Conservation (phyloP, 352 stramenopile genomes). For the Pythium aristosporum region DNA sequence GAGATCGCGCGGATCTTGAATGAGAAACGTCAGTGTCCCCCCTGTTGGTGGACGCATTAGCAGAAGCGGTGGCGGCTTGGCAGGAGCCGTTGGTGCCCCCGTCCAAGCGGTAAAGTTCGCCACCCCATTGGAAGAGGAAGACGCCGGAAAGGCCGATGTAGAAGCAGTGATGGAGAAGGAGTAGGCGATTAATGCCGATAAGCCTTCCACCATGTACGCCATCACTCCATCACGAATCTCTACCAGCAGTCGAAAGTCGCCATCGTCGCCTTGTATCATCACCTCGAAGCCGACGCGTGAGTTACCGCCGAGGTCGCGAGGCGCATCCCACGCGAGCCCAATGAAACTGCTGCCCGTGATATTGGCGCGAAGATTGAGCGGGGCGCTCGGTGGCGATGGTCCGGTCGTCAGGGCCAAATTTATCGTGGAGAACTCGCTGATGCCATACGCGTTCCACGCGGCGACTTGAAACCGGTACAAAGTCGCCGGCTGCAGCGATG, state of each 20-base stretch:
- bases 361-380: conserved; percentile 16
- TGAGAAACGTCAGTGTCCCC: conserved; percentile 40
- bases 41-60: conserved; percentile 13
- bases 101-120: conserved; percentile 28
- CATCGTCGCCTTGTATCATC: conserved; percentile 15
- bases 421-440: conserved; percentile 32
- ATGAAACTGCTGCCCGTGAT: conserved; percentile 25
- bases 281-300: conserved; percentile 29
- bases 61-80: conserved; percentile 17
- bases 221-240: not conserved
- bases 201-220: conserved; percentile 20
- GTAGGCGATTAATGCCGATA: conserved; percentile 43
- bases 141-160: conserved; percentile 28
- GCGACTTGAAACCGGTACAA: conserved; percentile 41
- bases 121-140: not conserved
- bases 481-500: conserved; percentile 30
- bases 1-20: conserved; percentile 30
- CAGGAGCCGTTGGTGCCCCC: conserved; percentile 22
- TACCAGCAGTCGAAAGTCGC: not conserved
- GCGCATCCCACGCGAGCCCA: conserved; percentile 35
- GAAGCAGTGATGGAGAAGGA: conserved; percentile 28
- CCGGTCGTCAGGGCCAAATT: conserved; percentile 32
- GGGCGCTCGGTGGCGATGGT: conserved; percentile 30
- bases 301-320: conserved; percentile 41
- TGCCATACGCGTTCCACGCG: conserved; percentile 49